Percentiles rank a stretch among this genome's conserved stretches.
Evolutionary conservation across 2,329 filamentous ascomycete species (phyloP).

Genomic region (Fusarium mangiferae): DNA sequence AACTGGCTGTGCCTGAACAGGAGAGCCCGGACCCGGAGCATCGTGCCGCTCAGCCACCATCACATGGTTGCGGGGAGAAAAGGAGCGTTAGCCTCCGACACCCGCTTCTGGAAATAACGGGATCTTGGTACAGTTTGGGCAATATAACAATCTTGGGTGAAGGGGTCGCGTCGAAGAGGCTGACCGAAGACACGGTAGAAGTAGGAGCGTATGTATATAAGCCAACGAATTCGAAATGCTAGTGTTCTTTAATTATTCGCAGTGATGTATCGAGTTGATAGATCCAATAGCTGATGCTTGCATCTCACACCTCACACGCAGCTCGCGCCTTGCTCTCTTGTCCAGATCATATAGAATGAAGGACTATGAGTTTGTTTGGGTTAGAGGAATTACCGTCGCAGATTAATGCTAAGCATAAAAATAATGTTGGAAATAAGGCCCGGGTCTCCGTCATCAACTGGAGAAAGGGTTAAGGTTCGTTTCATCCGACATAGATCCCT

Average conservation of each 20-base stretch:
- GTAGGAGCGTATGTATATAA: accelerated
- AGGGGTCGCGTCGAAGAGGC: accelerated
- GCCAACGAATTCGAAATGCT: not conserved
- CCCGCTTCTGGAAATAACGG: not conserved
- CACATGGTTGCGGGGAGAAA: not conserved
- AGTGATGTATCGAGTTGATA: not conserved
- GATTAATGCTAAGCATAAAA: not conserved
- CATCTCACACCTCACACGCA: not conserved
- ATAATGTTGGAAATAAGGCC: not conserved
- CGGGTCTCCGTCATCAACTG: not conserved
- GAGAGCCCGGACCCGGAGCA: not conserved
- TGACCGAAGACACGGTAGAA: not conserved
- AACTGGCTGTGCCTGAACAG: not conserved
- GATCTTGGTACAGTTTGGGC: not conserved
- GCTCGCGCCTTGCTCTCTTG: not conserved
- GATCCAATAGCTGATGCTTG: not conserved
- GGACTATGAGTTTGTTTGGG: not conserved
- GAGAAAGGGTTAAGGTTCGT: not conserved
- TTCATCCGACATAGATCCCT: not conserved
- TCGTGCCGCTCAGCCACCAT: not conserved
- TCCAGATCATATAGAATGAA: not conserved
- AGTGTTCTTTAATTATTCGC: not conserved
- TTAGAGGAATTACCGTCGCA: not conserved
- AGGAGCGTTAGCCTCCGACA: not conserved
- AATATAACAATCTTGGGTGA: not conserved